A percentile compares a stretch with the other conserved stretches of the same genome.
These are phyloP conservation scores for Aspergillus funiculosus DNA, from an alignment of 495 filamentous ascomycete genomes.

Conservation along the genomic window DNA sequence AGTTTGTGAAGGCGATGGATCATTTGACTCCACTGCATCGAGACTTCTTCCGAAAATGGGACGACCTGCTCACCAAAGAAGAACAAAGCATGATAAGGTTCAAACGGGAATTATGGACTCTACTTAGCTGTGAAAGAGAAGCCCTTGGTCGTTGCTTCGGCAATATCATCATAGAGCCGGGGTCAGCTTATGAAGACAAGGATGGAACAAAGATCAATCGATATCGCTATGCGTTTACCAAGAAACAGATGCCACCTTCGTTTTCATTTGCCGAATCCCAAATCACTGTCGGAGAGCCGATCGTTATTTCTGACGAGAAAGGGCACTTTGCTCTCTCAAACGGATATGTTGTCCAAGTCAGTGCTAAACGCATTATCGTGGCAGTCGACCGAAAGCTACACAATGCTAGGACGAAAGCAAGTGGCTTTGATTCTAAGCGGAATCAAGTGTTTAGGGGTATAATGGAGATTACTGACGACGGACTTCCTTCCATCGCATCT, in stretches of 20 bases:
- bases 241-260: slow-evolving; percentile 47
- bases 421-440: slow-evolving; percentile 62
- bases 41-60: slow-evolving; percentile 91
- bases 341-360: slow-evolving; percentile 76
- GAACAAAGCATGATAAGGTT: slow-evolving; percentile 81
- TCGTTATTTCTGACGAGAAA: slow-evolving; percentile 92
- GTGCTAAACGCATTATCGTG: slow-evolving; percentile 68
- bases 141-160: slow-evolving; percentile 74
- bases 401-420: slow-evolving; percentile 68
- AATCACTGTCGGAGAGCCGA: slow-evolving; percentile 80
- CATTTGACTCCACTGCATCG: slow-evolving; percentile 67
- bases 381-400: slow-evolving; percentile 84
- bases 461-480: slow-evolving; percentile 71
- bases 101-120: slow-evolving; percentile 87
- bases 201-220: slow-evolving; percentile 79
- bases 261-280: slow-evolving; percentile 91
- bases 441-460: slow-evolving; percentile 89
- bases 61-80: slow-evolving; percentile 85
- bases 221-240: slow-evolving; percentile 76
- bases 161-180: slow-evolving; percentile 70
- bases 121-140: slow-evolving; percentile 84
- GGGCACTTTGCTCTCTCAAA: slow-evolving; percentile 92
- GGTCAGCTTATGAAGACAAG: slow-evolving; percentile 59
- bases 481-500: slow-evolving; percentile 25
- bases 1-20: slow-evolving; percentile 68